Evolutionary conservation across 306 rosid genomes (phyloP).

Genomic region (Dicorynia guianensis): DNA sequence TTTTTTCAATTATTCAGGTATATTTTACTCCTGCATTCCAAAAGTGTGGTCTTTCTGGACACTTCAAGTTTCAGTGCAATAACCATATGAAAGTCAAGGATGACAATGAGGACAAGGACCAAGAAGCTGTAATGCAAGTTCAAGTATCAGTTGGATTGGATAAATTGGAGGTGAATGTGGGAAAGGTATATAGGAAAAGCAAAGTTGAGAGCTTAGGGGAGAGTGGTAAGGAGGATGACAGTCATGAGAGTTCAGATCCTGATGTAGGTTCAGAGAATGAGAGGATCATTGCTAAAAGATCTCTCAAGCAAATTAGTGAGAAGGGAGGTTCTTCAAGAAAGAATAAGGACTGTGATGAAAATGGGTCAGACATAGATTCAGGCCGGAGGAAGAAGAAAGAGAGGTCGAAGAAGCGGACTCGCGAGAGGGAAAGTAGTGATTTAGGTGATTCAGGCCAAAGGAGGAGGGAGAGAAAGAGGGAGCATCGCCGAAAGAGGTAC

Average conservation of each 20-base stretch:
- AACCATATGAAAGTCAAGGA: conserved; percentile 81
- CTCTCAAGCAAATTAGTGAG: conserved; percentile 52
- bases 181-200: conserved; percentile 52
- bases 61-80: conserved; percentile 89
- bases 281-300: conserved; percentile 70
- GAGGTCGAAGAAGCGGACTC: conserved; percentile 78
- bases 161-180: conserved; percentile 63
- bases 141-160: conserved; percentile 64
- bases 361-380: conserved; percentile 56
- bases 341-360: conserved; percentile 54
- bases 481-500: conserved; percentile 52
- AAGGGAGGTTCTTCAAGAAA: conserved; percentile 59
- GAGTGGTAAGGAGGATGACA: conserved; percentile 79
- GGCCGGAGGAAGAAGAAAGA: conserved; percentile 75
- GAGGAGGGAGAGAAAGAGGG: conserved; percentile 65
- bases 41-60: conserved; percentile 93
- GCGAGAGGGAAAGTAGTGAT: conserved; percentile 62
- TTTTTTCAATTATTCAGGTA: too few relatives aligned
- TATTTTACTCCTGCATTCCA: too few relatives aligned
- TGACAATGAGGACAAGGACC: conserved; percentile 69
- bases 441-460: conserved; percentile 59
- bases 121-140: conserved; percentile 55
- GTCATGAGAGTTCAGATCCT: conserved; percentile 75
- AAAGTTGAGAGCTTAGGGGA: conserved; percentile 65
- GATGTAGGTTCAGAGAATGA: conserved; percentile 82